Evolutionary conservation across 2,329 filamentous ascomycete species (phyloP), one percentile per base, ranked within the genome.

Genomic region (Colletotrichum higginsianum): DNA sequence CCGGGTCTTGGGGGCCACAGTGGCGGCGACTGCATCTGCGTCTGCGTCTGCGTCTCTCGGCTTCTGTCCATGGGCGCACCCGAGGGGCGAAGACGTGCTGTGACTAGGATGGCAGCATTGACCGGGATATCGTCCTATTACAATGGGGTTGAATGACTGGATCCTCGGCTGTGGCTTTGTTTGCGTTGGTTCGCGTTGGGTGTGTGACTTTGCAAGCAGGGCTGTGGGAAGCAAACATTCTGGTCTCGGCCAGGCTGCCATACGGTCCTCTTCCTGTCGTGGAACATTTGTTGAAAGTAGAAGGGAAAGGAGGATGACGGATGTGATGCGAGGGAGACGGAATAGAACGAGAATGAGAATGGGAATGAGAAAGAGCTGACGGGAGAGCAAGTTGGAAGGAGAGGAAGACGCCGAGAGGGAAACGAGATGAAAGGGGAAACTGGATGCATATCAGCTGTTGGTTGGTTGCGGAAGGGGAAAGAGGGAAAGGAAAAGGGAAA

Each of bases 211-310:
- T 38, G 44, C 42, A 30, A 62, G 46, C 46, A 40, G 35, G 60
- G 46, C 60, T 52, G n/a, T 38, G 11, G 30, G 35, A 16, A 62
- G 60, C 60, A 62, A 52, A 62, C 60, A 52, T 11, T 38, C 35
- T 38, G 35, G 35, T 38, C 35, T 38, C 9, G 35, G 35, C 35
- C 35, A 38, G 35, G 35, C 15, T 40, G n/a, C 9, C 60, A 42
- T 49, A 30, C 30, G n/a, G 30, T 16, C 30, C 35, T 21, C 26
- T 30, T 30, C 2, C 26, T 40, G n/a, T 38, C 2, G 46, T 23
- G 46, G n/a, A 38, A 61, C 46, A 18, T 30, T 35, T 26, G 44
- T 16, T 16, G 13, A 12, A n/a, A 35, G 2, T 18, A n/a, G 38
- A 15, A 38, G 38, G 11, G 18, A 26, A 61, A 5, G 26, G 8